Percentiles rank a stretch among this genome's conserved stretches.
These are phyloP conservation scores for Populus hybrid DNA, from an alignment of 441 rosid species.

Conservation along the genomic window DNA sequence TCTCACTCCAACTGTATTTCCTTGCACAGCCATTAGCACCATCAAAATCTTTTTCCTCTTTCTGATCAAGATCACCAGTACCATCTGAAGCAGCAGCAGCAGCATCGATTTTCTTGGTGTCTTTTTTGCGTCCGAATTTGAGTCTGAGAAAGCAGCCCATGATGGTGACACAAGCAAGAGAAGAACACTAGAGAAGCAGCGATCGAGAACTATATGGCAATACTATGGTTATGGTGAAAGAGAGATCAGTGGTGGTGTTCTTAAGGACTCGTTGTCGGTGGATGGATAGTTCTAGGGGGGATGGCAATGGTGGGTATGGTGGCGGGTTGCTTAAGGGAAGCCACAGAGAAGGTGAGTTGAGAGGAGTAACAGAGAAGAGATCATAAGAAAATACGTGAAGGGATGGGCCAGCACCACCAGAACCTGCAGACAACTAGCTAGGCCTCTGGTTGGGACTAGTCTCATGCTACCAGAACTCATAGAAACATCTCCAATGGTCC, in stretches of 20 bases:
- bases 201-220: constrained; percentile 6
- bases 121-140: constrained; percentile 15
- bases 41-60: constrained; percentile 4
- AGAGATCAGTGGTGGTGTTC: constrained; percentile 16
- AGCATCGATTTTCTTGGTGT: neutral
- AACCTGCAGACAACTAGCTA: constrained; percentile 21
- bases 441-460: neutral
- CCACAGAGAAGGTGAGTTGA: constrained; percentile 28
- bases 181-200: constrained; percentile 6
- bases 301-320: constrained; percentile 15
- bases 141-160: constrained; percentile 45
- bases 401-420: constrained; percentile 18
- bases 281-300: constrained; percentile 1
- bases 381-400: neutral
- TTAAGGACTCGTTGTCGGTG: neutral
- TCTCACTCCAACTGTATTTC: constrained; percentile 52
- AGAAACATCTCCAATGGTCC: neutral
- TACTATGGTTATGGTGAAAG: constrained; percentile 13
- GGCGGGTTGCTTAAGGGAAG: constrained; percentile 25
- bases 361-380: constrained; percentile 8
- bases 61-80: neutral
- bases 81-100: neutral
- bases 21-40: constrained; percentile 22
- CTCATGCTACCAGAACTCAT: neutral
- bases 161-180: constrained; percentile 16